Evolutionary conservation across 1,284 basidiomycete species (phyloP).

Genomic region (Ustilago bromivora): DNA sequence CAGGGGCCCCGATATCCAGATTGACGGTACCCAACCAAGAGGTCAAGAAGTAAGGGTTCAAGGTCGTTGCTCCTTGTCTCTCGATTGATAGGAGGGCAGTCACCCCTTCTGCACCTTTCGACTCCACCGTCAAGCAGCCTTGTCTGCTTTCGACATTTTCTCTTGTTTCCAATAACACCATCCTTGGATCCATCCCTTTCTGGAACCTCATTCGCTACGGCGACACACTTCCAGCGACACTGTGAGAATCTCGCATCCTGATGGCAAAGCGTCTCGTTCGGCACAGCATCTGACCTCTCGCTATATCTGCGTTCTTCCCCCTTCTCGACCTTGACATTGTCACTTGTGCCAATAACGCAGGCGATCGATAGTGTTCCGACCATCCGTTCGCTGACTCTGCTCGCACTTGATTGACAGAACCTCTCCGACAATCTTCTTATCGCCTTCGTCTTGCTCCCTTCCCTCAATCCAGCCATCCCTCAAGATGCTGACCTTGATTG

Average conservation of each 20-base stretch:
- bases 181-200: not conserved
- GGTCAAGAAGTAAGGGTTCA: slow-evolving; percentile 19
- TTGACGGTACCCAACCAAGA: slow-evolving; percentile 9
- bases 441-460: not conserved
- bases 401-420: slow-evolving; percentile 1
- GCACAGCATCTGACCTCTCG: slow-evolving; percentile 20
- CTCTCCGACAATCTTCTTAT: not conserved
- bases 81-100: slow-evolving; percentile 50
- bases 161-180: slow-evolving; percentile 15
- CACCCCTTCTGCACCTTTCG: slow-evolving; percentile 48
- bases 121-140: slow-evolving; percentile 44
- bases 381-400: slow-evolving; percentile 10
- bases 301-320: not conserved
- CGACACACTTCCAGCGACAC: slow-evolving; percentile 13
- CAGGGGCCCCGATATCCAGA: slow-evolving; percentile 5
- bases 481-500: slow-evolving; percentile 67
- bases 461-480: not conserved
- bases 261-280: not conserved
- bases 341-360: not conserved
- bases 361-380: not conserved
- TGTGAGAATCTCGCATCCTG: slow-evolving; percentile 25
- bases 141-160: slow-evolving; percentile 14
- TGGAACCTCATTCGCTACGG: slow-evolving; percentile 9
- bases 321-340: not conserved
- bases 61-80: slow-evolving; percentile 33